phyloP scores from a whole-genome alignment of 306 rosid genomes.

The Amphicarpaea edgeworthii region DNA sequence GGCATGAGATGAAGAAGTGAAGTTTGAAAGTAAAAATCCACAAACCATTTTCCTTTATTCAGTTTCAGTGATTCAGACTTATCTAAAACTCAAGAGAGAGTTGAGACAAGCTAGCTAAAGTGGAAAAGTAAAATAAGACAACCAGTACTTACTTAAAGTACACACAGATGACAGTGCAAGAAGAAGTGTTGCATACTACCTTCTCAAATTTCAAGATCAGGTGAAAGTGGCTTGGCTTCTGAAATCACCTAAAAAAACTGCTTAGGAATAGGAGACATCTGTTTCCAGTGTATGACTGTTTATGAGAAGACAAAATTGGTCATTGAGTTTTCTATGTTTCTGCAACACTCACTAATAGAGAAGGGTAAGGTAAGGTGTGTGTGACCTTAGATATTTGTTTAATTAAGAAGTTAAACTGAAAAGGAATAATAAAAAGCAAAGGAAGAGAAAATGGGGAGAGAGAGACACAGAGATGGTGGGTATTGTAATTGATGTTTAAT shows the following conservation, averaged over 20 bases:
- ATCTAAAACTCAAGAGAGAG: constrained; percentile 35
- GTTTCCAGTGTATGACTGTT: constrained; percentile 47
- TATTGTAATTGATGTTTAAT: constrained; percentile 63
- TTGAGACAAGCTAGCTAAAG: constrained; percentile 35
- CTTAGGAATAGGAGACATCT: constrained; percentile 60
- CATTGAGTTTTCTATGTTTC: constrained; percentile 52
- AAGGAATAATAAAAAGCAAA: constrained; percentile 40
- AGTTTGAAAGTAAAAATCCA: constrained; percentile 8
- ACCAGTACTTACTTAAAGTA: constrained; percentile 31
- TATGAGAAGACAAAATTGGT: constrained; percentile 53
- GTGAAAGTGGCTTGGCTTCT: constrained; percentile 47
- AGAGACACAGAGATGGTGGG: constrained; percentile 56
- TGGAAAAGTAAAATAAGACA: constrained; percentile 34
- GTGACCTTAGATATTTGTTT: constrained; percentile 38
- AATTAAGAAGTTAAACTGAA: constrained; percentile 26
- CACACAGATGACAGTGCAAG: constrained; percentile 38
- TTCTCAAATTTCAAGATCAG: constrained; percentile 46
- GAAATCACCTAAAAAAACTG: constrained; percentile 50
- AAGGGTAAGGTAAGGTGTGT: too few species aligned
- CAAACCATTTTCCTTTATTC: constrained; percentile 21
- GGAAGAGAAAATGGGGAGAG: constrained; percentile 36
- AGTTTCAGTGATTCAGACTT: constrained; percentile 26
- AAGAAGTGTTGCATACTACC: constrained; percentile 52
- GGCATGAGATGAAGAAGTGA: neutral
- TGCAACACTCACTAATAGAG: constrained; percentile 49